Conservation (phyloP, 2,329 filamentous ascomycete species). For the Cercospora sp. region DNA sequence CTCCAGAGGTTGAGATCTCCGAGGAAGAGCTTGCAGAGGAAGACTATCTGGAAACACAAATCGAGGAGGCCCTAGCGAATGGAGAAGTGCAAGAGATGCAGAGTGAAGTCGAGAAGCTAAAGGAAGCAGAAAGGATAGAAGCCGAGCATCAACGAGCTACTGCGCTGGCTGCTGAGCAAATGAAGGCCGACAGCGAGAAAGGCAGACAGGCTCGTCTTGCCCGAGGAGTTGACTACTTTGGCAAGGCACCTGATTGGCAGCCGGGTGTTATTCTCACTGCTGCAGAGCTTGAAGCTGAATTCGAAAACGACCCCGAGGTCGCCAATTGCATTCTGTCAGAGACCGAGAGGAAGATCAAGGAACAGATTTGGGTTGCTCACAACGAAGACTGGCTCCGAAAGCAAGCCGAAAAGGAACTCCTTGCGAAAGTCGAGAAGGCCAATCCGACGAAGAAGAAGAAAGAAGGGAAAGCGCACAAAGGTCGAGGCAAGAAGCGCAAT, state of each 20-base stretch:
- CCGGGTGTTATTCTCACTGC: slow-evolving; percentile 29
- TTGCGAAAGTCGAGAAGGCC: slow-evolving; percentile 63
- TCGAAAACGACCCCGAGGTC: slow-evolving; percentile 87
- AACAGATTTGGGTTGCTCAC: slow-evolving; percentile 89
- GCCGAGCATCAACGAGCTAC: slow-evolving; percentile 29
- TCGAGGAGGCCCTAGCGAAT: slow-evolving; percentile 40
- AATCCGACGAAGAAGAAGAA: slow-evolving; percentile 40
- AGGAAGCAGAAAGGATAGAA: slow-evolving; percentile 27
- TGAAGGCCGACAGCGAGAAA: slow-evolving; percentile 44
- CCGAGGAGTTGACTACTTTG: slow-evolving; percentile 58
- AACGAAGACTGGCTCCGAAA: slow-evolving; percentile 91
- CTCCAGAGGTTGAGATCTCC: slow-evolving; percentile 38
- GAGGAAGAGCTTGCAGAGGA: slow-evolving; percentile 51
- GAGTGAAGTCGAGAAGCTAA: slow-evolving; percentile 35
- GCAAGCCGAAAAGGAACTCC: slow-evolving; percentile 80
- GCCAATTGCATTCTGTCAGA: slow-evolving; percentile 72
- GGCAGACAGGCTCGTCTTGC: slow-evolving; percentile 52
- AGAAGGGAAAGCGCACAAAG: slow-evolving; percentile 39
- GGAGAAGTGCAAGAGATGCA: slow-evolving; percentile 33
- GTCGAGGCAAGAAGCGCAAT: slow-evolving; percentile 48
- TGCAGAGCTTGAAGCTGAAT: slow-evolving; percentile 60
- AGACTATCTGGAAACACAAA: slow-evolving; percentile 48
- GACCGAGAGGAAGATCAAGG: slow-evolving; percentile 77
- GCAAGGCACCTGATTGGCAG: slow-evolving; percentile 47
- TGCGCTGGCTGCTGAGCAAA: slow-evolving; percentile 33